Evolutionary conservation across 2,329 filamentous ascomycete species (phyloP), one percentile per base, ranked within the genome.

Genomic region (Aspergillus melleus): DNA sequence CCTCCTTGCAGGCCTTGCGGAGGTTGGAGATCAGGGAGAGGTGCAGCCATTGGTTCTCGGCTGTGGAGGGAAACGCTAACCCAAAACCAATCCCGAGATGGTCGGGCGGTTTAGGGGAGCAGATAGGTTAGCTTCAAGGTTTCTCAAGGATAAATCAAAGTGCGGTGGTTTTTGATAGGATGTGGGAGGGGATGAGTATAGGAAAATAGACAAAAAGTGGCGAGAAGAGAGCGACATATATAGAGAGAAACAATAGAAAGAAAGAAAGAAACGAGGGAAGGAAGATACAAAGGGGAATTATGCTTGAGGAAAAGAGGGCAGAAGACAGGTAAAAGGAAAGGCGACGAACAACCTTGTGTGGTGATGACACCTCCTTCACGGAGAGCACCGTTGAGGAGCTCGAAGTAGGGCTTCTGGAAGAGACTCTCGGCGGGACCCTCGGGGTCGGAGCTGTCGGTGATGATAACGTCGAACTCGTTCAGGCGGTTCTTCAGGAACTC

Each of bases 341-440:
- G 89, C 88, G 84, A 91, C 92, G 86, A 92, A 96, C 92, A 96
- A 99, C 95, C 95, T 97, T 99, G 95, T 77, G 95, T 99, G 81
- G 92, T 94, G 82, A 99, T 98, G 76, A 99, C 92, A 83, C 95
- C 95, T 81, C 93, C 94, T 74, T 96, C 92, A 69, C 91, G 88
- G 71, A 98, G 88, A 72, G 95, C 95, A 74, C 89, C 90, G 78
- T 90, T 85, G 64, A 99, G 86, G 69, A 99, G 88, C 85, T 97
- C 85, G 80, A 98, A 99, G 87, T 99, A 99, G 64, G 92, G 90
- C 86, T 97, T 97, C 86, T 98, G 87, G 90, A 99, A 99, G 67
- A 99, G 86, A 72, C 86, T 89, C 87, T 98, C 93, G 69, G 95
- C 95, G 32, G 95, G 95, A 66, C 95, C 95, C 78, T 98, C 95